These are phyloP conservation scores for Kwoniella dendrophila DNA, from an alignment of 768 basidiomycete species.

Conservation along the genomic window DNA sequence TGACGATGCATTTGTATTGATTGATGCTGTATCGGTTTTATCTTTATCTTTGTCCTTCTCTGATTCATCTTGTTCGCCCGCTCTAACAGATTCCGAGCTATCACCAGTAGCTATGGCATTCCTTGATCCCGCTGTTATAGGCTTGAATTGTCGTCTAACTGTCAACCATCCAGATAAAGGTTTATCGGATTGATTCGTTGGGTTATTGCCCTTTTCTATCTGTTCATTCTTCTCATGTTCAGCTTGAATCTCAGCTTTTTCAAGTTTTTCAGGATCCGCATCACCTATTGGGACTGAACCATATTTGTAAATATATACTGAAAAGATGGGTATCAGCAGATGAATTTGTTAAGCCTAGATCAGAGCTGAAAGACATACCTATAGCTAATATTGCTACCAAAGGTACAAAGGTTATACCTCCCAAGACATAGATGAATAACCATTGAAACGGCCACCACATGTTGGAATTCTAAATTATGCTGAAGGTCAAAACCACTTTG, in stretches of 20 bases:
- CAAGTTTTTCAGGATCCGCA: conserved; percentile 59
- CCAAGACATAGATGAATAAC: conserved; percentile 75
- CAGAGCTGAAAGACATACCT: conserved; percentile 31
- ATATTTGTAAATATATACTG: conserved; percentile 60
- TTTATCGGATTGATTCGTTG: conserved; percentile 6
- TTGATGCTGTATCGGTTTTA: conserved; percentile 24
- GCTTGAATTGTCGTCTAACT: conserved; percentile 39
- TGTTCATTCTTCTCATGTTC: conserved; percentile 45
- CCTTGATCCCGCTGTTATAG: conserved; percentile 4
- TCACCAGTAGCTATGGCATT: conserved; percentile 13
- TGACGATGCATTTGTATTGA: conserved; percentile 48
- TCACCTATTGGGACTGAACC: conserved; percentile 80
- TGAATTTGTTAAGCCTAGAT: not conserved
- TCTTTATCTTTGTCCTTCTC: conserved; percentile 20
- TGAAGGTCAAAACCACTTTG: no score
- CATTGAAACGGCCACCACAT: conserved; percentile 47
- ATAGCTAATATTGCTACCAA: conserved; percentile 66
- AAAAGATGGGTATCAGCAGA: not conserved
- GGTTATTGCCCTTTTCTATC: conserved; percentile 28
- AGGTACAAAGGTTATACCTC: conserved; percentile 87
- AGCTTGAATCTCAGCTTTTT: conserved; percentile 50
- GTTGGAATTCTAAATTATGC: conserved; percentile 7
- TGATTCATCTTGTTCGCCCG: conserved; percentile 13
- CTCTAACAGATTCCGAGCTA: not conserved
- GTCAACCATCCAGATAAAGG: conserved; percentile 47